A percentile compares a stretch with the other conserved stretches of the same genome.
These are phyloP conservation scores for Verticillium klebahnii DNA, from an alignment of 2,329 filamentous ascomycete genomes.

Conservation along the genomic window DNA sequence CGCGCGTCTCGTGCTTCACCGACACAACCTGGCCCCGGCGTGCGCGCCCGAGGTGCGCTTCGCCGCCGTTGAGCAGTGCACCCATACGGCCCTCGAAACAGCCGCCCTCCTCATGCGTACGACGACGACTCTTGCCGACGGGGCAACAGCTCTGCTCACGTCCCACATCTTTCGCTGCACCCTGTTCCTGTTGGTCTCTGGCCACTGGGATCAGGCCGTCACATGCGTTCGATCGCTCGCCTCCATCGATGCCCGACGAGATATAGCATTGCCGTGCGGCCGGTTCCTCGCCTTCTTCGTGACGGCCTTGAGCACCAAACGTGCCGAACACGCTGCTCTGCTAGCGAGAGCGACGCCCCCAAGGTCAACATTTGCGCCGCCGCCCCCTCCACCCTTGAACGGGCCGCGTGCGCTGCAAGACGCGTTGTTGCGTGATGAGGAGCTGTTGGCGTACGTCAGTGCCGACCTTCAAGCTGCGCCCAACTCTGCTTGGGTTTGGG, in stretches of 20 bases:
- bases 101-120: constrained; percentile 67
- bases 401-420: constrained; percentile 26
- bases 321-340: constrained; percentile 38
- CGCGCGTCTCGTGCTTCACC: constrained; percentile 77
- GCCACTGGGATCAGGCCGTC: constrained; percentile 67
- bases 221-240: constrained; percentile 68
- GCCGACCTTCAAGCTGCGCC: constrained; percentile 79
- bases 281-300: constrained; percentile 80
- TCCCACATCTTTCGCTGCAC: constrained; percentile 85
- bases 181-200: constrained; percentile 71
- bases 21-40: constrained; percentile 77
- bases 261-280: constrained; percentile 73
- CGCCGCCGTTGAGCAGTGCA: constrained; percentile 73
- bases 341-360: constrained; percentile 24
- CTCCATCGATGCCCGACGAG: constrained; percentile 65
- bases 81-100: constrained; percentile 71
- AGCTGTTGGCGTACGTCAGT: constrained; percentile 80
- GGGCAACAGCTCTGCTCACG: constrained; percentile 70
- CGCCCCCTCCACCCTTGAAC: constrained; percentile 19
- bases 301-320: constrained; percentile 55
- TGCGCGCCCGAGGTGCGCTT: constrained; percentile 62
- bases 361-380: constrained; percentile 20
- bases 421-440: constrained; percentile 63
- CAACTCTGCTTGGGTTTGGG: constrained; percentile 81
- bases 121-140: constrained; percentile 56